Base-by-base conservation (phyloP, 1,284 basidiomycete genomes). In the Moniliophthora roreri region DNA sequence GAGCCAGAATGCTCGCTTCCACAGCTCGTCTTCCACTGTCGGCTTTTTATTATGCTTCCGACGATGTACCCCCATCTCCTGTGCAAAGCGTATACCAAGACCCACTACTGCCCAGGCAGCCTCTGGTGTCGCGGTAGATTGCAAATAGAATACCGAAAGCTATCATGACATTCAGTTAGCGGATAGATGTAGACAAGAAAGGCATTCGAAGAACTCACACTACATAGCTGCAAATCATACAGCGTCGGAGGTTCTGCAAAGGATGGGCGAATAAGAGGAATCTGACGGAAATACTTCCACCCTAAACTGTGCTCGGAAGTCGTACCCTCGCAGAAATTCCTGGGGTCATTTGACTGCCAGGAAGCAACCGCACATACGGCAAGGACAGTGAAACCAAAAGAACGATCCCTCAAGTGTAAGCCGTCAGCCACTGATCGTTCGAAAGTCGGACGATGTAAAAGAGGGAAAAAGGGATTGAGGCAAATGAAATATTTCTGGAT, bases 1-100 rank as follows among this genome's bases (percentile, higher is more conserved):
- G 50, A 51, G 63, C 68, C 69, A 80, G 60, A 82, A 82, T 0
- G 80, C 79, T 4, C 85, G 78, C 60, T 81, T 82, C 70, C 79
- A 80, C 32, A 83, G 66, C 57, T 85, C 82, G 42, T 76, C 71
- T 56, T 84, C 72, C 2, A 69, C 32, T 3, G 55, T 60, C 6
- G 60, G 39, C 59, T 64, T 20, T 59, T 57, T 23, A 57, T 49
- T n/a, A 50, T 21, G 11, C 13, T 45, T 35, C 16, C 58, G 56
- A 1, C 68, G 54, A 51, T 68, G 67, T 3, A 64, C 65, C 16
- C 67, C 68, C 8, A 69, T 63, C 40, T 71, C 69, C 26, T 63
- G 57, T 1, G 76, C 74, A 20, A 77, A 69, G 3, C 80, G 76
- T 37, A 84, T 67, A n/a, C 81, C 82, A 34, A 79, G 67, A 0